Evolutionary conservation across 495 filamentous ascomycete species (phyloP), one percentile per base, ranked within the genome.

Genomic region (Coniosporium apollinis): DNA sequence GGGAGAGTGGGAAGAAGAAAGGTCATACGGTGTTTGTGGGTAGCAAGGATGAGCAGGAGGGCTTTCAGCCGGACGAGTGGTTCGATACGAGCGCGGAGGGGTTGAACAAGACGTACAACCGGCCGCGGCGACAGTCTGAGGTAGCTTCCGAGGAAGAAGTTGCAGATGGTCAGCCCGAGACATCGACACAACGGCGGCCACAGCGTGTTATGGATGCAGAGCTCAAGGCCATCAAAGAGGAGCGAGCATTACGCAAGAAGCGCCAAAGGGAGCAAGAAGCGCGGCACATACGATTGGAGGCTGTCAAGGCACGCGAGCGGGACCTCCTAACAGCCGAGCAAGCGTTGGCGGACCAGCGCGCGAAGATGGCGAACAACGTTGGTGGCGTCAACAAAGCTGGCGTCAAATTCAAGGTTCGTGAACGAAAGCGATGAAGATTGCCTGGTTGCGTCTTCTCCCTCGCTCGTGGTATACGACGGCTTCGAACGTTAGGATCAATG

Each of bases 371-470:
- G 30, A 87, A 87, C 19, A 79, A 70, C 3, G 64, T 82, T 5
- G 79, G 79, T 28, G 83, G 84, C 7, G 63, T 77, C 35, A 89
- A 81, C 43, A 89, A 86, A 58, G 56, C 69, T 19, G 83, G 85
- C 10, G 64, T 78, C 50, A 86, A 79, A 58, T 86, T 78, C 59
- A 91, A 89, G 62, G 64, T 84, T 14, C 59, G 74, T 34, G 78
- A 83, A 62, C 65, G 85, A 46, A 93, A 91, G 66, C 68, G 71
- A 49, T 91, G 60, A 66, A 41, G 14, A 34, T n/a, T n/a, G n/a
- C 13, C 13, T 26, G 24, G 24, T 13, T 26, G 13, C 24, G 24
- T 26, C 24, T 26, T 13, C 24, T 18, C 15, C 9, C n/a, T n/a
- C n/a, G n/a, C n/a, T n/a, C n/a, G n/a, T n/a, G n/a, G n/a, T n/a